Base-by-base conservation (phyloP, 306 rosid genomes). In the Pyrus pyrifolia region DNA sequence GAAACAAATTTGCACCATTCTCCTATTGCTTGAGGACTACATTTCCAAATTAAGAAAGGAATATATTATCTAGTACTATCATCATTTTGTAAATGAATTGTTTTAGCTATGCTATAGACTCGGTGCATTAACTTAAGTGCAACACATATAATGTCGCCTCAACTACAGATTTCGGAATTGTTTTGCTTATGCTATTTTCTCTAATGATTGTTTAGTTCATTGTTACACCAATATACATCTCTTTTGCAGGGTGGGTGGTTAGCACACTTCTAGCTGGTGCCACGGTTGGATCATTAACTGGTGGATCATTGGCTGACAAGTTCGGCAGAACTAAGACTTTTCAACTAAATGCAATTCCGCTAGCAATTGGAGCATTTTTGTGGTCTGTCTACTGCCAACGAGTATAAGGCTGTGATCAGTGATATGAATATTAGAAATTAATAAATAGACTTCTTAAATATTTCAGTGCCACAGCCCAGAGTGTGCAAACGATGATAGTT, bases 281-380 rank as follows among this genome's bases (percentile, higher is more conserved):
- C 68, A 87, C 94, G 45, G 79, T 91, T 67, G 98, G 98, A 77
- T 91, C 98, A 29, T 90, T 94, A 75, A 92, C 92, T 15, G 98
- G 98, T 66, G 98, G 98, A 73, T 60, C 97, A 44, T 85, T 94
- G 81, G 98, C 98, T 35, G 98, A 94, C 82, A 94, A 94, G 81
- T 91, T 94, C 38, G 98, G 98, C 70, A 79, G 98, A 82, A 88
- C 93, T 22, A 86, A 85, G 80, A 90, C 96, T 65, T 94, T 94
- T 81, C 98, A 91, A 83, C 80, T 94, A 76, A 96, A 94, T 79
- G 97, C 88, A 23, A 90, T 94, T 71, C 98, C 98, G 7, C 88
- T 94, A 42, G 68, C 93, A 25, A 29, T 94, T 73, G 98, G 98
- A 75, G 93, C 93, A 74, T 85, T 86, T 82, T 89, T 94, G 68